These are phyloP conservation scores for Medicago lupulina DNA, from an alignment of 306 rosid genomes.

Conservation along the genomic window DNA sequence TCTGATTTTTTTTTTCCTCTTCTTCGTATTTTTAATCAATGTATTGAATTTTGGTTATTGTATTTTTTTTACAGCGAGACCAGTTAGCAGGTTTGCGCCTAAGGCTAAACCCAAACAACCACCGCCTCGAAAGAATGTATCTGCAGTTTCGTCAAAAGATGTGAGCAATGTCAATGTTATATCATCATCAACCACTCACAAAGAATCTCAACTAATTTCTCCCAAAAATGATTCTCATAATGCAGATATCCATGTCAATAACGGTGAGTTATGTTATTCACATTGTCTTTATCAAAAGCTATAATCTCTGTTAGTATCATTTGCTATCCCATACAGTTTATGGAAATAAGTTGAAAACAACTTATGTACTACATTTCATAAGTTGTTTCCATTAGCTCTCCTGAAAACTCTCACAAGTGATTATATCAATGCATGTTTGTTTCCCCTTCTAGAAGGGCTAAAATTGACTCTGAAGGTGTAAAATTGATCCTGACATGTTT, in stretches of 20 bases:
- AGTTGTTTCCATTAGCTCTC: neutral
- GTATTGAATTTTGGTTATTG: neutral
- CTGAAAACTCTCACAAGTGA: neutral
- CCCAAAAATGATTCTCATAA: no score
- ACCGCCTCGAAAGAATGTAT: conserved; percentile 49
- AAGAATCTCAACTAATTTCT: neutral
- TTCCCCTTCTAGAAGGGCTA: no score
- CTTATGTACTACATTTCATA: neutral
- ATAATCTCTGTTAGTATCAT: no score
- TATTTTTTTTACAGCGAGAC: conserved; percentile 47
- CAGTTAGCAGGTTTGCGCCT: conserved; percentile 63
- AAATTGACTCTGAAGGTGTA: no score
- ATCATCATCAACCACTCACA: conserved; percentile 39
- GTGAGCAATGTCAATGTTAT: conserved; percentile 40
- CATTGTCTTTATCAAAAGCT: neutral
- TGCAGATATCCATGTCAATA: conserved; percentile 8
- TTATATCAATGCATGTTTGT: neutral
- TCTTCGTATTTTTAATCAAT: neutral
- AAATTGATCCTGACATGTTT: no score
- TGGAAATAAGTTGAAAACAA: neutral
- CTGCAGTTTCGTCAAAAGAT: conserved; percentile 25
- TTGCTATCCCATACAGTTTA: neutral
- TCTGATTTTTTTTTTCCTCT: neutral
- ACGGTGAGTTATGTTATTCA: conserved; percentile 45
- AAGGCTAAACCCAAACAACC: conserved; percentile 62